Conservation (phyloP, 305 asterid genomes). For the Fraxinus platypoda region DNA sequence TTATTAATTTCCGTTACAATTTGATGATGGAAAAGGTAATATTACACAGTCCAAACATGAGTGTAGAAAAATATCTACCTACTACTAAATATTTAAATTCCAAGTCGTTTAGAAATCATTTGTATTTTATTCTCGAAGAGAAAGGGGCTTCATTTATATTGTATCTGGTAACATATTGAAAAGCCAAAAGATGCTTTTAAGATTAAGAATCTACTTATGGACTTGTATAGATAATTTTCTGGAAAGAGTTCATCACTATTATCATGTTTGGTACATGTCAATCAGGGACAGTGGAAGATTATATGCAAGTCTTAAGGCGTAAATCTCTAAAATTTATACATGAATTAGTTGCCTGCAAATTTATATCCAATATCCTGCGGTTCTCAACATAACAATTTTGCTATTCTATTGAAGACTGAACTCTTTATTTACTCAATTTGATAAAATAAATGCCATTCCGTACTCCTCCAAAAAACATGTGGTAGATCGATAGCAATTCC, state of each 20-base stretch:
- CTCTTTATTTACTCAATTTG: not conserved
- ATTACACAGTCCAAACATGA: too few species aligned
- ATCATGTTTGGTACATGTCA: too few species aligned
- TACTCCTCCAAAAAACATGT: not conserved
- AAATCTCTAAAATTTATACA: not conserved
- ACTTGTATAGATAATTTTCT: too few species aligned
- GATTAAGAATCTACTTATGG: too few species aligned
- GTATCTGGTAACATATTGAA: too few species aligned
- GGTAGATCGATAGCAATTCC: not conserved
- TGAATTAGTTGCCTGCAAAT: not conserved
- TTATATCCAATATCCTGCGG: not conserved
- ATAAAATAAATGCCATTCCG: not conserved
- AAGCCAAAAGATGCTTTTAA: too few species aligned
- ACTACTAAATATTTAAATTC: too few species aligned
- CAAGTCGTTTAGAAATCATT: too few species aligned
- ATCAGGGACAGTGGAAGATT: not conserved
- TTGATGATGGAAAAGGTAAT: not conserved
- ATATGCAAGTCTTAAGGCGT: not conserved
- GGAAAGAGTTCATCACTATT: too few species aligned
- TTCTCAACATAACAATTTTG: not conserved
- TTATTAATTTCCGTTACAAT: not conserved
- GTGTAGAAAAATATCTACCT: too few species aligned
- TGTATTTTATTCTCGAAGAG: too few species aligned
- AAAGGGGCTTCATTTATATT: too few species aligned
- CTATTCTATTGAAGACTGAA: not conserved